Conservation (phyloP, 768 basidiomycete genomes). For the Lactarius vividus region DNA sequence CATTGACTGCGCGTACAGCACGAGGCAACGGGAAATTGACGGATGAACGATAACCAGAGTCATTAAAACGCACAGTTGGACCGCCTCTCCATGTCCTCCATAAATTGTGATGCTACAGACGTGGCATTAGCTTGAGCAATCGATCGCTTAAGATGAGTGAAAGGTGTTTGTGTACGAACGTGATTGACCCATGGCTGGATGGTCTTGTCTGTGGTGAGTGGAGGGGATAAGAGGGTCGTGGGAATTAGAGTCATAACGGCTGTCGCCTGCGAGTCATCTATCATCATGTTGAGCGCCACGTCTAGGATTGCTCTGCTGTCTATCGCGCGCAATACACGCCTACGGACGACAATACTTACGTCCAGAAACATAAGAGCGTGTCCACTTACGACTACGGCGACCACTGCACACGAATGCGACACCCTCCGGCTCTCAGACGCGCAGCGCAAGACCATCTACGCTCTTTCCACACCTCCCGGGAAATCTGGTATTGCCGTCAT, state of each 20-base stretch:
- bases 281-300: conserved; percentile 5
- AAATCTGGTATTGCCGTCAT: conserved; percentile 82
- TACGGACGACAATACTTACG: neutral
- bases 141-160: neutral
- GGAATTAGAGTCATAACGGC: neutral
- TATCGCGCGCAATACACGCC: neutral
- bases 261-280: neutral
- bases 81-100: conserved; percentile 96
- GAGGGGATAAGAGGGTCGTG: neutral
- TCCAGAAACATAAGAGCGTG: neutral
- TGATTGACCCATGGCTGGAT: conserved; percentile 72
- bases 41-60: neutral
- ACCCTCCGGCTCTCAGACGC: conserved; percentile 41
- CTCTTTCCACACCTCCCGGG: conserved; percentile 83
- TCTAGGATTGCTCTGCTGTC: neutral
- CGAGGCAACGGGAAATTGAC: neutral
- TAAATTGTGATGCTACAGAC: conserved; percentile 78
- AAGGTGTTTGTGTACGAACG: conserved; percentile 46
- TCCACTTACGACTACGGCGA: neutral
- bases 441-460: conserved; percentile 78
- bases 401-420: neutral
- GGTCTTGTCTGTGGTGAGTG: conserved; percentile 8
- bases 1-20: conserved; percentile 66
- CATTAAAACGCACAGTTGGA: conserved; percentile 81
- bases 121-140: conserved; percentile 9